Evolutionary conservation across 2,329 filamentous ascomycete species (phyloP).

Genomic region (Cladosporium sp.): DNA sequence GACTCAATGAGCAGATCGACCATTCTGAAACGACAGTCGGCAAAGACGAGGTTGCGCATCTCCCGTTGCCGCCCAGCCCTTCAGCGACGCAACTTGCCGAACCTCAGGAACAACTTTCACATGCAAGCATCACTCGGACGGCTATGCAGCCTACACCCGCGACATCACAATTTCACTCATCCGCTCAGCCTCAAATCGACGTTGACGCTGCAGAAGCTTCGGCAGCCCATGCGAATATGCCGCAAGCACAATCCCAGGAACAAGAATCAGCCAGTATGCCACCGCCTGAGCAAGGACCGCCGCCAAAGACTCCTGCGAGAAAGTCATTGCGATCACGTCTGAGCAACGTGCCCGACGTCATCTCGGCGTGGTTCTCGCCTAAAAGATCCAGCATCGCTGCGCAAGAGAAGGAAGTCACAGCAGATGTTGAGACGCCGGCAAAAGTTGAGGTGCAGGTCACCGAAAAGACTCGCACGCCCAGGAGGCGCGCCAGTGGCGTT

Average conservation of each 20-base stretch:
- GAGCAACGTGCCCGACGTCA: constrained; percentile 31
- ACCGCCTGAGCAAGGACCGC: background rate
- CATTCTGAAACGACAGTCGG: background rate
- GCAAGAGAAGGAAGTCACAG: constrained; percentile 11
- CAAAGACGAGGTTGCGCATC: background rate
- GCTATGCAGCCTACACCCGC: constrained; percentile 12
- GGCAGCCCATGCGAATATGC: background rate
- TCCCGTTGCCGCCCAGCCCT: background rate
- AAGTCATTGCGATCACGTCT: constrained; percentile 26
- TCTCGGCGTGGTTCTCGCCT: constrained; percentile 34
- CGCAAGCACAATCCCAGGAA: background rate
- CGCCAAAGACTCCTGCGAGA: constrained; percentile 18
- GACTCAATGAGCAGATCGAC: background rate
- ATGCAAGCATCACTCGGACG: background rate
- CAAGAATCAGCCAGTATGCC: constrained; percentile 14
- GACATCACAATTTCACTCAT: background rate
- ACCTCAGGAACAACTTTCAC: background rate
- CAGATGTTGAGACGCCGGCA: background rate
- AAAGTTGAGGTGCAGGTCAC: background rate
- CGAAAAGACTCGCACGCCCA: constrained; percentile 35
- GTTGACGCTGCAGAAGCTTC: background rate
- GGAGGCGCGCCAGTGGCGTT: background rate
- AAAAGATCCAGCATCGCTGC: constrained; percentile 18
- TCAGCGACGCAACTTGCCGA: background rate
- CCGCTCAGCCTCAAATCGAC: background rate